Conservation (phyloP, 2,329 filamentous ascomycete genomes). For the Hirsutella minnesotensis region DNA sequence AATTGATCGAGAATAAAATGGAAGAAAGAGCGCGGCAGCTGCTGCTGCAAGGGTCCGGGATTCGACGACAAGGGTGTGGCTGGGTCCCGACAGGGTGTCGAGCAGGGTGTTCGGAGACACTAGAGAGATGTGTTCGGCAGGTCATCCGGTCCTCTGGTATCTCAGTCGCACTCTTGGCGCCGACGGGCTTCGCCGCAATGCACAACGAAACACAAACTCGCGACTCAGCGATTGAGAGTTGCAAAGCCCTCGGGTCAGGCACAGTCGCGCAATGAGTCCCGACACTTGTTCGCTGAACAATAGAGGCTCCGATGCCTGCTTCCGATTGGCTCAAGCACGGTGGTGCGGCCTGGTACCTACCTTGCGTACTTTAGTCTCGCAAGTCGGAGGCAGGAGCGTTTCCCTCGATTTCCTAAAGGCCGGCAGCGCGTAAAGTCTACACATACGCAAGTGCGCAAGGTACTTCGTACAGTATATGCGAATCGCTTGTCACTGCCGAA, state of each 20-base stretch:
- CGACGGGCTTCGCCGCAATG: background rate
- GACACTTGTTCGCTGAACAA: too few relatives aligned
- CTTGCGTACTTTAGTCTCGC: too few relatives aligned
- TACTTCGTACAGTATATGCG: background rate
- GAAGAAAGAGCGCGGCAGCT: background rate
- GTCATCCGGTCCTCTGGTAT: slow-evolving; percentile 9
- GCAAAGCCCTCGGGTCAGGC: too few relatives aligned
- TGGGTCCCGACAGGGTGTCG: background rate
- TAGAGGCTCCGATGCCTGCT: too few relatives aligned
- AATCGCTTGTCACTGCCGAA: background rate
- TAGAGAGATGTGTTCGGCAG: slow-evolving; percentile 7
- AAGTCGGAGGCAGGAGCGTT: background rate
- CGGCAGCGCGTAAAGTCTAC: too few relatives aligned
- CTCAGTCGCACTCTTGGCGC: background rate
- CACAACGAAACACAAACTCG: too few relatives aligned
- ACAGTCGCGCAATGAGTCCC: too few relatives aligned
- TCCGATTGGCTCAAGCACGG: too few relatives aligned
- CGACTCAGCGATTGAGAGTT: too few relatives aligned
- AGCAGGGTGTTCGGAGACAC: slow-evolving; percentile 9
- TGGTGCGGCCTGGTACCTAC: too few relatives aligned
- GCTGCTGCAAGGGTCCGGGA: slow-evolving; percentile 4
- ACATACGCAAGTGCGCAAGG: too few relatives aligned
- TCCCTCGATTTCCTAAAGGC: background rate
- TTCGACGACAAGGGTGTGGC: background rate
- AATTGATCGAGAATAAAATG: slow-evolving; percentile 2